Percentiles rank a stretch among this genome's conserved stretches.
These are phyloP conservation scores for Termitomyces sp. DNA, from an alignment of 768 basidiomycete species.

Conservation along the genomic window DNA sequence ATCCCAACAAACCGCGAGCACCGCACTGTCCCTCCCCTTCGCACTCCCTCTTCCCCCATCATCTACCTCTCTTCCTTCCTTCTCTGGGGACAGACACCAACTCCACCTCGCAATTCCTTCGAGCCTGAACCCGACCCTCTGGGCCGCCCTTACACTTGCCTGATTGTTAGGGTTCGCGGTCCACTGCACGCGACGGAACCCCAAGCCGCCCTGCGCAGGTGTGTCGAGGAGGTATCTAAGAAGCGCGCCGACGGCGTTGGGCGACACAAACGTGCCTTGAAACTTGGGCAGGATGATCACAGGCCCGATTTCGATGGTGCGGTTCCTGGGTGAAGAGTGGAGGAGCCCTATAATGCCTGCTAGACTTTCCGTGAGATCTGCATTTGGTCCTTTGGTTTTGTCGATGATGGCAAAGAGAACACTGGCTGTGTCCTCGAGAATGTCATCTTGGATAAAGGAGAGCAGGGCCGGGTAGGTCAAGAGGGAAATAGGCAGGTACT, in stretches of 20 bases:
- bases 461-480: slow-evolving; percentile 22
- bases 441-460: slow-evolving; percentile 18
- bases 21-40: slow-evolving; percentile 30
- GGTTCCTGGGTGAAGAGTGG: slow-evolving; percentile 24
- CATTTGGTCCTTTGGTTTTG: slow-evolving; percentile 26
- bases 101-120: slow-evolving; percentile 47
- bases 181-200: slow-evolving; percentile 53
- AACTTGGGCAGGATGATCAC: slow-evolving; percentile 42
- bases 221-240: slow-evolving; percentile 33
- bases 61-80: slow-evolving; percentile 21
- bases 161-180: slow-evolving; percentile 38
- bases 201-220: slow-evolving; percentile 37
- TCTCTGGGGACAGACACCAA: slow-evolving; percentile 31
- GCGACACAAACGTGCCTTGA: slow-evolving; percentile 42
- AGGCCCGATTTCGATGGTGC: slow-evolving; percentile 41
- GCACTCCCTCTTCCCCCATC: slow-evolving; percentile 22
- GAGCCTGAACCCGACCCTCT: slow-evolving; percentile 44
- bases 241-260: slow-evolving; percentile 36
- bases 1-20: slow-evolving; percentile 39
- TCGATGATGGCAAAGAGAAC: slow-evolving; percentile 44
- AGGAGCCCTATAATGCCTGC: slow-evolving; percentile 47
- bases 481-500: slow-evolving; percentile 35
- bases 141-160: slow-evolving; percentile 38
- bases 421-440: slow-evolving; percentile 20
- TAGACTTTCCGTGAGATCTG: slow-evolving; percentile 20